Evolutionary conservation across 176 grass and related monocot genomes (phyloP), one percentile per base, ranked within the genome.

Genomic region (Cenchrus purpureus): DNA sequence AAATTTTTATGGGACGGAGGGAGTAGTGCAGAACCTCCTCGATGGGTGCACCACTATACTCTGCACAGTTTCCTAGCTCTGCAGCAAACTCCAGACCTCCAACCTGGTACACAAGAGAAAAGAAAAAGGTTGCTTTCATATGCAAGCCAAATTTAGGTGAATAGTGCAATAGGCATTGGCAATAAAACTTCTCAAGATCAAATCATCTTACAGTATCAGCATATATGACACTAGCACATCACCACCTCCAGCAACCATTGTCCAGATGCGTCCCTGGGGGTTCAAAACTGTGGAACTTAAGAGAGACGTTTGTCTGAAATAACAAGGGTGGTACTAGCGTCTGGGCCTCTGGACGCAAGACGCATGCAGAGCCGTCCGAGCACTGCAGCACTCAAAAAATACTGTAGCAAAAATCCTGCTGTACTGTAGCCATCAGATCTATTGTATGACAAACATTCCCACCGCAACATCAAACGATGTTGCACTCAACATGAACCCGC

Each of bases 201-300:
- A 76, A 76, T 9, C 17, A 14, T 72, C 88, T 82, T 91, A 98
- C 95, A 5, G 95, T 98, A 75, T 98, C 95, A 73, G 92, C 95
- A 25, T 98, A 98, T 88, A 98, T 98, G 86, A 98, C 95, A 83
- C 95, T 98, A 40, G 95, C n/a, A n/a, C n/a, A n/a, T n/a, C 95
- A 87, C 95, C 95, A 58, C 95, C 95, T 80, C 95, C 95, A 25
- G 95, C 95, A 43, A 98, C 92, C 95, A 98, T 98, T 60, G 92
- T 98, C 92, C 95, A 98, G 32, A 98, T 98, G 34, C 92, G 92
- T 9, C 92, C 92, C 80, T 95, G 93, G 42, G 89, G 84, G 83
- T 98, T 98, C 68, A 98, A 68, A 86, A 93, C 92, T 72, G 92
- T 95, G n/a, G 82, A 98, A 98, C 80, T 98, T 98, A 76, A 98